Base-by-base conservation (phyloP, 2,329 filamentous ascomycete species). In the Xylariaceae sp. region DNA sequence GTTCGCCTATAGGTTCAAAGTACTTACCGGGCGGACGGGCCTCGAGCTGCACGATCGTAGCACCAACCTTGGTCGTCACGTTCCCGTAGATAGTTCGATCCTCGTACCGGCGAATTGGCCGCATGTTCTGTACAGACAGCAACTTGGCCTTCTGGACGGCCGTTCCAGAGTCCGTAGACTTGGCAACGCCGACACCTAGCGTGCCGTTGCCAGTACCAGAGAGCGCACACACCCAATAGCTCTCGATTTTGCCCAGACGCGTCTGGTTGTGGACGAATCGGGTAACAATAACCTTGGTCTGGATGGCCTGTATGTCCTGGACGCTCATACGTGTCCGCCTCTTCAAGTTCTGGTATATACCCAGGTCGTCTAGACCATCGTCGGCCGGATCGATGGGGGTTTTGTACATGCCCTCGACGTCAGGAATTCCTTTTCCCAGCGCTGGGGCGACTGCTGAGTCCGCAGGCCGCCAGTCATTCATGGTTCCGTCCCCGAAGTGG, bases 191-290 rank as follows among this genome's bases (percentile, higher is more conserved):
- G 45, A 97, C 75, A 9, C 93, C 93, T 24, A 98, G 67, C 57
- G 91, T 76, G 13, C 93, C 93, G 52, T 93, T 78, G 44, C 81
- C 78, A 66, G 97, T 95, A 39, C 93, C 93, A 4, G 89, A 90
- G 53, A 96, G 82, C 31, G 82, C 82, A 47, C 97, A 69, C 54
- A 81, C 74, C 57, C 91, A 94, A 31, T 75, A 57, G 64, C 84
- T 87, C 53, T 77, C 76, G 45, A 98, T 84, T 75, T 97, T 98
- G 62, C 93, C 93, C 67, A 98, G 81, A 71, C 91, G 87, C 17
- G 93, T 97, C 75, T 97, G 91, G 68, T 98, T 97, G 51, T 79
- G 73, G 44, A 98, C 93, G 31, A 68, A 66, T 58, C 91, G 87
- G 4, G 61, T 60, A 35, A 95, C 85, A 35, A 98, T 68, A 36